Evolutionary conservation across 768 basidiomycete genomes (phyloP), one percentile per base, ranked within the genome.

Genomic region (Serendipita sp.): DNA sequence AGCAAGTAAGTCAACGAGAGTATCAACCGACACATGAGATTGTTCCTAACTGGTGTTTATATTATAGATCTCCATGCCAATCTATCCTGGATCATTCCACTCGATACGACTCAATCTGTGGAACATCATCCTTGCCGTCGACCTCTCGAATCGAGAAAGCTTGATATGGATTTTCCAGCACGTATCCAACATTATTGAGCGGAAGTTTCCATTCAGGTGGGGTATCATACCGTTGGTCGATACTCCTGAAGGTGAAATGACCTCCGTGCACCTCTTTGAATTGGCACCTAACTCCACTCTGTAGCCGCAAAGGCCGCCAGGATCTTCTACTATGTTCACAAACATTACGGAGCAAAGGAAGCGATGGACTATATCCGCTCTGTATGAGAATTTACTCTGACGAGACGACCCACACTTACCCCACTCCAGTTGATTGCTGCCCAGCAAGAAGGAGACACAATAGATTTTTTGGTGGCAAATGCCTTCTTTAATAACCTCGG

Each of bases 41-140:
- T n/a, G n/a, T n/a, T n/a, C n/a, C 53, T 63, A 16, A 31, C 61
- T 16, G 20, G 3, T 42, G 61, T 65, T 33, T 50, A 24, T 60
- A 66, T 68, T 63, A 13, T 34, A 91, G 82, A 78, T 95, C 38
- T 76, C 94, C 34, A 84, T 86, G 9, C 90, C 87, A 2, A 74
- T 82, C 64, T 89, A 85, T 68, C 87, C 88, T 3, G 90, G 92
- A 3, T 82, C 85, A 69, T 81, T 94, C 69, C 86, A 83, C 30
- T 79, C 72, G n/a, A 68, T 92, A 68, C 81, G 79, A 61, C 77
- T 79, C 53, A 98, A 99, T 70, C 66, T 96, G 43, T 86, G 84
- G 76, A 97, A 98, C 68, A 74, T 88, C 66, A 76, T 98, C 60
- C 77, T 95, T 3, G 79, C 84, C 2, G 75, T 95, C 34, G 94